Evolutionary conservation across 1,139 yeast genomes (phyloP), one percentile per base, ranked within the genome.

Genomic region (Taiozyma sp.): DNA sequence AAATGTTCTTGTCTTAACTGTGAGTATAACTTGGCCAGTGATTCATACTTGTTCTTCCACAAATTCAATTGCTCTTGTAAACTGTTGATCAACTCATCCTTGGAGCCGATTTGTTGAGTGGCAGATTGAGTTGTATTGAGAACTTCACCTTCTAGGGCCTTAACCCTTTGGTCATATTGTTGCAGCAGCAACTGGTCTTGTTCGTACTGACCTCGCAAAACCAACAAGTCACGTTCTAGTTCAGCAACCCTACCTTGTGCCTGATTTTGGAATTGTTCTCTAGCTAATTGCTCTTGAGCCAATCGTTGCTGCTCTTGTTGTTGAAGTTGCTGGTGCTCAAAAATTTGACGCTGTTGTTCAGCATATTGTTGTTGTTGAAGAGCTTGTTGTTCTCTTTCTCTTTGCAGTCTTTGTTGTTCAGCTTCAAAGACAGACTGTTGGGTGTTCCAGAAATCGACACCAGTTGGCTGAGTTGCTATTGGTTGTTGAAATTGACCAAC

Each of bases 1-100:
- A 91, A 75, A 67, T 91, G 97, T 67, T 91, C 97, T 68, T 88
- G 95, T 62, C 97, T 85, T 59, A 91, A 75, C 68, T 90, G 97
- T 2, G 96, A 85, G 65, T 91, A 91, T 55, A 91, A 74, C 63
- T 89, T 88, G 6, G 97, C 97, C 58, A 91, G 75, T 0, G 95
- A 81, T 64, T 90, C 97, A 67, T 91, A 91, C 69, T 91, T 91
- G 52, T 80, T 81, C 53, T 88, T 83, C 97, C 97, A 90, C 55
- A 82, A 78, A 40, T 71, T 73, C 45, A 87, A 77, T 68, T 89
- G 96, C 49, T 88, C 95, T 62, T 87, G 91, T 51, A 88, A 68
- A 51, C 79, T 77, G 45, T 72, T 75, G 49, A 87, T 73, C 62
- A 85, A 84, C 54, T 88, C 95, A 60, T 88, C 90, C 62, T 88